Conservation (phyloP, 371 early-diverging fungal genomes). For the Nematocida ironsii region DNA sequence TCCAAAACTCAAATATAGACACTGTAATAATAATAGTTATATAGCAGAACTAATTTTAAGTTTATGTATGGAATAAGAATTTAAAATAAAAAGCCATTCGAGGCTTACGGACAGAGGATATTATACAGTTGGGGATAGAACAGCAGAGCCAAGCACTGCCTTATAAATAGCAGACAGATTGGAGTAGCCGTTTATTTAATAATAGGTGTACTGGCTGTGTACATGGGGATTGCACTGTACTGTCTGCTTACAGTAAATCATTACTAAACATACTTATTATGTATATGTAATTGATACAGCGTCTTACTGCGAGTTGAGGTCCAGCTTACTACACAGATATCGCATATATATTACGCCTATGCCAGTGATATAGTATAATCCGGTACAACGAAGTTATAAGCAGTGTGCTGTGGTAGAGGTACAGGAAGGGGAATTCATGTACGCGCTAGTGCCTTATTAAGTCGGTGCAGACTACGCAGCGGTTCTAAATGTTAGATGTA, state of each 20-base stretch:
- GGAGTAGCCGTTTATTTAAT: background rate
- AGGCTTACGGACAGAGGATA: background rate
- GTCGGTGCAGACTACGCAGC: background rate
- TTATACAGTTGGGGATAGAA: background rate
- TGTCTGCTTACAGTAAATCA: background rate
- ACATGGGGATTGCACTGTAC: background rate
- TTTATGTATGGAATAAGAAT: background rate
- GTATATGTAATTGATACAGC: background rate
- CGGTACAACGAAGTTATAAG: no score
- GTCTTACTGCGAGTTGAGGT: no score
- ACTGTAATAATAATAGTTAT: no score
- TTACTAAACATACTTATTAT: background rate
- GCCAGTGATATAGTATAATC: no score
- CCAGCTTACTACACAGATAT: no score
- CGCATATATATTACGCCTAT: no score
- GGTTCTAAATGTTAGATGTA: background rate
- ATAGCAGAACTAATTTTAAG: no score
- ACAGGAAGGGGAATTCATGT: background rate
- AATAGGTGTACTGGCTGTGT: background rate
- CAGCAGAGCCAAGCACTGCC: background rate
- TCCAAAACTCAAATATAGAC: no score
- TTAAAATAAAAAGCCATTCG: conserved; percentile 1
- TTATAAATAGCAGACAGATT: background rate
- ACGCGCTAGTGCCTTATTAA: background rate
- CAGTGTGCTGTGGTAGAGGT: background rate